Base-by-base conservation (phyloP, 305 asterid species). In the Fraxinus sp. region DNA sequence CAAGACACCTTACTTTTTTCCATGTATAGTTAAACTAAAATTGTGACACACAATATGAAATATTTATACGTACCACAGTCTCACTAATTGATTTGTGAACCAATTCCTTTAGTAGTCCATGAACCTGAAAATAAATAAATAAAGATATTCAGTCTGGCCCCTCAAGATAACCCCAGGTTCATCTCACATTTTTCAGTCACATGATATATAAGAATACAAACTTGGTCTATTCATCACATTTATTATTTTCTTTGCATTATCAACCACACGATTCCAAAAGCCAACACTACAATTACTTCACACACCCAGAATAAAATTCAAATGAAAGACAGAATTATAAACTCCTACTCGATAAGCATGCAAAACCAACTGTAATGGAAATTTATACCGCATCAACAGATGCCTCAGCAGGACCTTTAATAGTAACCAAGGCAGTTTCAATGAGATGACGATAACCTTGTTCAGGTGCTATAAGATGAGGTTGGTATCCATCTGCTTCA, bases 401-500 rank as follows among this genome's bases (percentile, higher is more conserved):
- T 64, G 97, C 98, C 91, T 94, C 99, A 46, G 98, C 98, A 84
- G 98, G 98, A 66, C 98, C 99, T 88, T 93, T 94, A 84, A 96
- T 89, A 8, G 95, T 89, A 81, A 91, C 81, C 91, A 96, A 86
- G 81, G 99, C 91, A 80, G 98, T 94, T 87, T 94, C 98, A 85
- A 96, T 96, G 75, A 96, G 98, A 82, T 94, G 97, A 24, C 98
- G 98, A 78, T 96, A 96, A 85, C 99, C 99, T 87, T 96, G 98
- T 85, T 96, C 99, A 0, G 99, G 99, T 37, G 99, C 99, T 87
- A 96, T 96, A 71, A 96, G 91, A 89, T 96, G 99, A 80, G 99
- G 99, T 83, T 96, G 99, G 86, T 94, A 96, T 70, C 98, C 99
- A 91, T 96, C 99, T 82, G 98, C 99, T 87, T 94, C 99, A 28